Conservation (phyloP, 495 filamentous ascomycete species). For the Daldinia caldariorum region DNA sequence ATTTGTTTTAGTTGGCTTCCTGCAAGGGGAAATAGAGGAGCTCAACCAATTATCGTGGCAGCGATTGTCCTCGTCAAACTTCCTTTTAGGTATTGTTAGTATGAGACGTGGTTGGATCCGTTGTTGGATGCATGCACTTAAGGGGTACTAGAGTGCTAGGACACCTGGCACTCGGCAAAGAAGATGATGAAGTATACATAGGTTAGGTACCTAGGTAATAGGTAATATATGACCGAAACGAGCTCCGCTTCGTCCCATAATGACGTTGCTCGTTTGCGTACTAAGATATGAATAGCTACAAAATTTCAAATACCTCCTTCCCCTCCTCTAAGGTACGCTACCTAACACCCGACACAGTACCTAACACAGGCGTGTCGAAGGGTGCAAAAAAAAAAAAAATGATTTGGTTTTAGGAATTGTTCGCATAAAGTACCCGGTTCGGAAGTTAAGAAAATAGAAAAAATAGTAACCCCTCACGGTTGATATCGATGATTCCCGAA, state of each 20-base stretch:
- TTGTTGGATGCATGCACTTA: conserved; percentile 23
- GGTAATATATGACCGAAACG: background rate
- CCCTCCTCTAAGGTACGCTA: background rate
- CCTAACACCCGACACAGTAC: too few relatives aligned
- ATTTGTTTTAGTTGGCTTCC: conserved; percentile 18
- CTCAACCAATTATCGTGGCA: conserved; percentile 22
- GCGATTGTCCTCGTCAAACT: conserved; percentile 20
- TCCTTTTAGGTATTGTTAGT: background rate
- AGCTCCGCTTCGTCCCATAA: background rate
- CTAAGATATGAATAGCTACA: conserved; percentile 8
- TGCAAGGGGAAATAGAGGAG: conserved; percentile 36
- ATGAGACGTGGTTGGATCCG: conserved; percentile 18
- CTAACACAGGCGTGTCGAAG: too few relatives aligned
- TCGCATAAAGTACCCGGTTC: background rate
- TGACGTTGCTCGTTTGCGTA: background rate
- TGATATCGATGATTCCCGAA: background rate
- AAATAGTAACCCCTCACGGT: conserved; percentile 5
- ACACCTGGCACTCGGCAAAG: too few relatives aligned
- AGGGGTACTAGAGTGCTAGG: background rate
- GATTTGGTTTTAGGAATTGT: background rate
- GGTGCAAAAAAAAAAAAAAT: too few relatives aligned
- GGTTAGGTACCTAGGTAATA: too few relatives aligned
- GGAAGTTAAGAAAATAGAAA: background rate
- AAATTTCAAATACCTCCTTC: conserved; percentile 1
- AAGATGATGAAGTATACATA: too few relatives aligned